These are phyloP conservation scores for Geotrichum ghanense DNA, from an alignment of 805 yeast species.

Conservation along the genomic window DNA sequence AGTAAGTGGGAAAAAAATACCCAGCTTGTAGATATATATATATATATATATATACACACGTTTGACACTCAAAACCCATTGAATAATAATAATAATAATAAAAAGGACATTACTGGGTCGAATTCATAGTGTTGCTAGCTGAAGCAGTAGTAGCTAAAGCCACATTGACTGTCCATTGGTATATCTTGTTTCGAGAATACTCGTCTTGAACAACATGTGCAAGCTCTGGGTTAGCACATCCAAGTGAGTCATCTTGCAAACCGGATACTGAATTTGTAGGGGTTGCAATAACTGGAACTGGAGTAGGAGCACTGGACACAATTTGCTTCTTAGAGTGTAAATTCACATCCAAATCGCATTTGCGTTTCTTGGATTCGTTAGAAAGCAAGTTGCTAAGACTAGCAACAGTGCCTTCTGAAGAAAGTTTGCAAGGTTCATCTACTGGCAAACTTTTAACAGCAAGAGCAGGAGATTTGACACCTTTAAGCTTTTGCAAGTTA, in stretches of 20 bases:
- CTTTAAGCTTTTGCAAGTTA: conserved; percentile 5
- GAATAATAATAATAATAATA: too few relatives aligned
- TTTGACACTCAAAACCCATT: too few relatives aligned
- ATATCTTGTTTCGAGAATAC: neutral
- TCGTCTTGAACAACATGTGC: neutral
- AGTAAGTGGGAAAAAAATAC: too few relatives aligned
- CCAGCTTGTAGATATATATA: too few relatives aligned
- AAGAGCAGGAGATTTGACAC: conserved; percentile 2
- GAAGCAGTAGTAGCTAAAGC: neutral
- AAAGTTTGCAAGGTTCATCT: neutral
- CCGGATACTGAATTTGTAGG: neutral
- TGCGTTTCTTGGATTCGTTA: neutral
- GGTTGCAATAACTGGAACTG: conserved; percentile 1
- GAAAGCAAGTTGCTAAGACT: neutral
- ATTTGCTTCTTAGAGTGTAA: neutral
- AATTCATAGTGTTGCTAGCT: too few relatives aligned
- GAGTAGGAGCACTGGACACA: neutral
- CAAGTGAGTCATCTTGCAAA: neutral
- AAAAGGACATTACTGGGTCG: too few relatives aligned
- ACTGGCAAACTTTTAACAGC: neutral
- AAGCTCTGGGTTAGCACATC: neutral
- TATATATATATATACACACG: too few relatives aligned
- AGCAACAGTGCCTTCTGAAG: neutral
- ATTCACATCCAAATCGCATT: neutral
- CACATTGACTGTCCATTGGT: neutral